Evolutionary conservation across 1,284 basidiomycete species (phyloP), one percentile per base, ranked within the genome.

Genomic region (Ustanciosporium gigantosporum): DNA sequence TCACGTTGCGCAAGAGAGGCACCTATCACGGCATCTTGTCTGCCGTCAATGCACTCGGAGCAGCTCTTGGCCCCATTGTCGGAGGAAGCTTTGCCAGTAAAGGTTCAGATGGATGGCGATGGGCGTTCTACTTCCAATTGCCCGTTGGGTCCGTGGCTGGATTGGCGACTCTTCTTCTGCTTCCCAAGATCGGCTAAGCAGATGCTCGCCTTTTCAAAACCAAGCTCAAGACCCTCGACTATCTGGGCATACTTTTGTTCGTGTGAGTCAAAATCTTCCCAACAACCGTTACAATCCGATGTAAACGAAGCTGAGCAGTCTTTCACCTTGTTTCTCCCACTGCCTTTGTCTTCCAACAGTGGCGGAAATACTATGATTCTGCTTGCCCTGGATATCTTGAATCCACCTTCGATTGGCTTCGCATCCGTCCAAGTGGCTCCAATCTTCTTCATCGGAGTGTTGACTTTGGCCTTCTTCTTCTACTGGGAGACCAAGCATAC

Each of bases 111-210:
- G 36, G 35, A 17, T 52, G 49, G 49, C 16, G 49, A 20, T 38
- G 34, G 43, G 35, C 44, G 14, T 52, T 52, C 19, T 52, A 52
- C 29, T 46, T 52, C 32, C 43, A 52, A 20, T 36, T 52, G 20
- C 49, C 49, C 3, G 47, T 52, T 31, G 25, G 36, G n/a, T 42
- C 17, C 21, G 19, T 52, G 14, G 34, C 42, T 14, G 39, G 31
- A 9, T 13, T 46, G n/a, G 31, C 19, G 16, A 51, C 48, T 9
- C 11, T 36, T 16, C 6, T 38, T 25, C 24, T 44, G 13, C 27
- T 51, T 16, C 48, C 48, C 20, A n/a, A 27, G 4, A 22, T 51
- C 20, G 48, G 48, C 21, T 17, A 15, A 4, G 16, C 42, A 5
- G 43, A 51, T 22, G 16, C 21, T 3, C 11, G 43, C 4, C 25